Base-by-base conservation (phyloP, 2,329 filamentous ascomycete species). In the Paraphoma sp. region DNA sequence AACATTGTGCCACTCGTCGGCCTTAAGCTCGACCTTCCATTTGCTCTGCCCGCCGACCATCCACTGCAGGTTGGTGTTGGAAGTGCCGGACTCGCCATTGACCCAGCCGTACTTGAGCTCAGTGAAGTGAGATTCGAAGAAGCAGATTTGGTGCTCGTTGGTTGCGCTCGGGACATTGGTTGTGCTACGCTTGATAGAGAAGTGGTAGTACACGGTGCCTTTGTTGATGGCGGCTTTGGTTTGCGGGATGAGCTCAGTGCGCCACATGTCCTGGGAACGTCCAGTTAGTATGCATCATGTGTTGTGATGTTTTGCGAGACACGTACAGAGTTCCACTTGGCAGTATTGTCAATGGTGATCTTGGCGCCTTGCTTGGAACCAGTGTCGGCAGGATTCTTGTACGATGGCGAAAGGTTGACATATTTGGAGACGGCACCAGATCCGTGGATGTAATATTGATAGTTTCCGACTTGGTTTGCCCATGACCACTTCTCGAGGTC, bases 381-480 rank as follows among this genome's bases (percentile, higher is more conserved):
- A 0, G 79, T 80, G 73, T 91, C 88, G 63, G 83, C 83, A 0
- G 87, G 85, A 76, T 90, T 90, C 78, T 88, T 89, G 81, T 81
- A 87, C 55, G 77, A 74, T 0, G 85, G 74, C 2, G 82, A 84
- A 1, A 90, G 80, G 65, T 86, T 86, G 63, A 90, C 82, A 75
- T 91, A 90, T 65, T 84, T 78, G 18, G 80, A 81, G 8, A 86
- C 81, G 0, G 77, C 49, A 8, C 81, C 83, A 5, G 79, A 78
- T 36, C 89, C 89, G 78, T 92, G 89, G 71, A 91, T 91, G 79
- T 91, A 91, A 81, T 89, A 91, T 75, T 91, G 89, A 77, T 89
- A 92, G 0, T 86, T 83, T 1, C 87, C 87, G 66, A 89, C 85
- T 75, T 88, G 84, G 73, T 86, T 89, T n/a, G 81, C 81, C 84